Base-by-base conservation (phyloP, 495 filamentous ascomycete genomes). In the Hypoxylon rickii region DNA sequence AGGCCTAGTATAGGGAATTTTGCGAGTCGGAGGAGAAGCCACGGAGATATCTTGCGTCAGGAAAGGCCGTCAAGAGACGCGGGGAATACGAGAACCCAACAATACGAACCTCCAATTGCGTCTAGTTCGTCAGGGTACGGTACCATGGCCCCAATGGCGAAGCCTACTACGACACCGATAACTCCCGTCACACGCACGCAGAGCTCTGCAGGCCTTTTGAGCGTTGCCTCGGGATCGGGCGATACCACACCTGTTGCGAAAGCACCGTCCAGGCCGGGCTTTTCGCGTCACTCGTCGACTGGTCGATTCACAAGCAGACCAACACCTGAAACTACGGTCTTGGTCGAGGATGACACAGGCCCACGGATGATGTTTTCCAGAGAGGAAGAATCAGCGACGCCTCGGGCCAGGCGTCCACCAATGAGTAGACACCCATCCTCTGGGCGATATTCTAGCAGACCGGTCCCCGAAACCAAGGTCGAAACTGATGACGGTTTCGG, bases 301-400 rank as follows among this genome's bases (percentile, higher is more conserved):
- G 74, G 82, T 66, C 77, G 78, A 24, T 92, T 93, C 65, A 86
- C 86, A 15, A 89, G 85, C 40, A 83, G 81, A 16, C 82, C 89
- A n/a, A 84, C 89, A 7, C 89, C 90, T 0, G 83, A 87, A 62
- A 86, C 89, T 20, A 79, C 76, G 34, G 80, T 92, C 8, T 81
- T 85, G 7, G 74, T 73, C 1, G 82, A 86, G 42, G 88, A 88
- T 32, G 82, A 77, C 1, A 73, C 79, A 1, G 87, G 85, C 0
- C 86, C 87, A 2, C 85, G 77, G n/a, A 93, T 93, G 46, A 92
- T 89, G 86, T 92, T 93, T 66, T 79, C 80, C 10, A 71, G 87
- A 67, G 37, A 75, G 48, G 56, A 72, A 68, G 16, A 71, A 57
- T 19, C 56, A 64, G 10, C 40, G 53, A 29, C 60, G 24, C 29